Base-by-base conservation (phyloP, 345 rosid species). In the Melaleuca quinquenervia region DNA sequence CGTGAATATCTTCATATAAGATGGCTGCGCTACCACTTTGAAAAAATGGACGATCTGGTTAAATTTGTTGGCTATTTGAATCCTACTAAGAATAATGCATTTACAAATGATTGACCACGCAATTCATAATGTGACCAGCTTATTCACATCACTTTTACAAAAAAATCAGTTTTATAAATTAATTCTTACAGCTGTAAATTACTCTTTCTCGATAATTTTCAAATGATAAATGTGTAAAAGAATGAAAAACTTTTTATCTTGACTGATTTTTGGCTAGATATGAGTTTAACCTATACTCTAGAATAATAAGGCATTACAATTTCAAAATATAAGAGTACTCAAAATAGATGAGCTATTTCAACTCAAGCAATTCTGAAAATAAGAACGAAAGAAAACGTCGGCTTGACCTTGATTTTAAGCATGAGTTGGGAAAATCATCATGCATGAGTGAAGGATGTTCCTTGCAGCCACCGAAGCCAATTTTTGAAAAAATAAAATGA, bases 101-200 rank as follows among this genome's bases (percentile, higher is more conserved):
- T 9, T 55, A n/a, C 6, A 55, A 10, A 55, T 55, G 12, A 55
- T 55, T 22, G 13, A 9, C 27, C 9, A 55, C 22, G 24, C 0
- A 2, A 55, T 1, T n/a, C 1, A 55, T 54, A 8, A 5, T 22
- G 2, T n/a, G 18, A 11, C 27, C 0, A 26, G 0, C 70, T 12
- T 60, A 58, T 58, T 58, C 70, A 12, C 70, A 58, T 58, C 32
- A n/a, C 32, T 58, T n/a, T n/a, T 12, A 58, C n/a, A 41, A 58
- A 41, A n/a, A 56, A 2, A n/a, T 26, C 14, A 2, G 8, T 26
- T 56, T 26, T 56, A 55, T 5, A 14, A 60, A 12, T 27, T 6
- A 27, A 13, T 58, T 26, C 3, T 13, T n/a, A 2, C 1, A n/a
- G 32, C 0, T n/a, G 32, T 58, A 6, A 6, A 1, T 60, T n/a